Percentiles rank a stretch among this genome's conserved stretches.
These are phyloP conservation scores for Bipolaris oryzae DNA, from an alignment of 2,329 filamentous ascomycete genomes.

Conservation along the genomic window DNA sequence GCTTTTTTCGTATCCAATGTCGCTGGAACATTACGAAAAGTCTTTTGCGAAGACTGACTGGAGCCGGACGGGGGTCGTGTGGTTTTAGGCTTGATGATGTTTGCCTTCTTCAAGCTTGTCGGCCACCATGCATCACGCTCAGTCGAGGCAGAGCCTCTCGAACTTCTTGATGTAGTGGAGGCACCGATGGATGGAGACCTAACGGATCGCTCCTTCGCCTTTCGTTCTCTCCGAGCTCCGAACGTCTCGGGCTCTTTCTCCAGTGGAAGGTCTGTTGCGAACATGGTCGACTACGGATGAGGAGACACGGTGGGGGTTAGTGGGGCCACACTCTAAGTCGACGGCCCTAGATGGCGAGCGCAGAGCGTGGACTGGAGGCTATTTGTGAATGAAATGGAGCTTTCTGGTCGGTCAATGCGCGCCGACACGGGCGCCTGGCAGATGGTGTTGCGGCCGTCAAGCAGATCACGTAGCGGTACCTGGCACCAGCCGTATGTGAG, in stretches of 20 bases:
- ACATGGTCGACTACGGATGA: slow-evolving; percentile 38
- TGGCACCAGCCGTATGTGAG: slow-evolving; percentile 26
- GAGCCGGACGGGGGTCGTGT: slow-evolving; percentile 28
- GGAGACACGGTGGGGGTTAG: slow-evolving; percentile 14
- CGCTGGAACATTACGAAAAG: slow-evolving; percentile 1
- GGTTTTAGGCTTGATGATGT: slow-evolving; percentile 29
- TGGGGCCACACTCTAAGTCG: slow-evolving; percentile 26
- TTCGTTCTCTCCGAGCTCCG: slow-evolving; percentile 47
- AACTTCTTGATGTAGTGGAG: slow-evolving; percentile 32
- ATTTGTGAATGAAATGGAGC: slow-evolving; percentile 7
- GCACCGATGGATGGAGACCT: slow-evolving; percentile 36
- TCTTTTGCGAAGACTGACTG: slow-evolving; percentile 22
- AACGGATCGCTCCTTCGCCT: slow-evolving; percentile 33
- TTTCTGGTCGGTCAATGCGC: slow-evolving; percentile 24
- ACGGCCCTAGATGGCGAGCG: slow-evolving; percentile 19
- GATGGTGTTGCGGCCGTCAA: slow-evolving; percentile 28
- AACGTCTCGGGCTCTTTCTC: slow-evolving; percentile 44
- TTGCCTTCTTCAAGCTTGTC: slow-evolving; percentile 42
- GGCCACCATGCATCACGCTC: slow-evolving; percentile 44
- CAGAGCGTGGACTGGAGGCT: slow-evolving; percentile 17
- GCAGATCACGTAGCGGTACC: slow-evolving; percentile 33
- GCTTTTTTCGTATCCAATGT: slow-evolving; percentile 15
- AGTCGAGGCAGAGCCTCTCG: slow-evolving; percentile 32
- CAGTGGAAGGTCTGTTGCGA: slow-evolving; percentile 49
- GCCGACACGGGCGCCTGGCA: slow-evolving; percentile 27